A percentile compares a stretch with the other conserved stretches of the same genome.
Conservation (phyloP, 306 rosid genomes). For the Chamaecrista fasciculata region DNA sequence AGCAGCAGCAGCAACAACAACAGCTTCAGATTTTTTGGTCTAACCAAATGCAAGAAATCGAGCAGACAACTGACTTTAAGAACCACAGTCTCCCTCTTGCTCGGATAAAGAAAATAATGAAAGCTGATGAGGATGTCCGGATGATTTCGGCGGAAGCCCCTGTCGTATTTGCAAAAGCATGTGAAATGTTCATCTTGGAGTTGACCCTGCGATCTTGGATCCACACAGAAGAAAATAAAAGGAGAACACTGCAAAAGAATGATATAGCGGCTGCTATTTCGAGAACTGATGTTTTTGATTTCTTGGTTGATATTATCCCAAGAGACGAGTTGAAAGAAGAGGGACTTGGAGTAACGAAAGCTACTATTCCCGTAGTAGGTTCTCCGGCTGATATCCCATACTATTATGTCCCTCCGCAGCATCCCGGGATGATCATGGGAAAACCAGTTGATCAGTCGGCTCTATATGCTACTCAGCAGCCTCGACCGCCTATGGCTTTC, state of each 20-base stretch:
- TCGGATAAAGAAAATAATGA: conserved; percentile 78
- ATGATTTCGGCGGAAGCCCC: conserved; percentile 88
- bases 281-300: conserved; percentile 72
- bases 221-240: conserved; percentile 77
- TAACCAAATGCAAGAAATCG: conserved; percentile 76
- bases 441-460: conserved; percentile 65
- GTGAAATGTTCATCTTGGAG: conserved; percentile 80
- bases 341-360: conserved; percentile 71
- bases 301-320: conserved; percentile 77
- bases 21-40: conserved; percentile 80
- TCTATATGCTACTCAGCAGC: conserved; percentile 53
- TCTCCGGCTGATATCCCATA: conserved; percentile 68
- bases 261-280: conserved; percentile 79
- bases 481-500: conserved; percentile 64
- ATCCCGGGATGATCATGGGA: conserved; percentile 83
- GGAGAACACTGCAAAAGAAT: conserved; percentile 79
- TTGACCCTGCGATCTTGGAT: conserved; percentile 83
- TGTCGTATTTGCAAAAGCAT: conserved; percentile 75
- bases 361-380: conserved; percentile 57
- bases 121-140: conserved; percentile 87
- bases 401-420: conserved; percentile 62
- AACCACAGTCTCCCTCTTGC: conserved; percentile 70
- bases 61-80: conserved; percentile 63
- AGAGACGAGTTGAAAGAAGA: conserved; percentile 84
- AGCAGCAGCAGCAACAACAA: conserved; percentile 68